Evolutionary conservation across 1,139 yeast genomes (phyloP), one percentile per base, ranked within the genome.

Genomic region (Yamadazyma mexicana): DNA sequence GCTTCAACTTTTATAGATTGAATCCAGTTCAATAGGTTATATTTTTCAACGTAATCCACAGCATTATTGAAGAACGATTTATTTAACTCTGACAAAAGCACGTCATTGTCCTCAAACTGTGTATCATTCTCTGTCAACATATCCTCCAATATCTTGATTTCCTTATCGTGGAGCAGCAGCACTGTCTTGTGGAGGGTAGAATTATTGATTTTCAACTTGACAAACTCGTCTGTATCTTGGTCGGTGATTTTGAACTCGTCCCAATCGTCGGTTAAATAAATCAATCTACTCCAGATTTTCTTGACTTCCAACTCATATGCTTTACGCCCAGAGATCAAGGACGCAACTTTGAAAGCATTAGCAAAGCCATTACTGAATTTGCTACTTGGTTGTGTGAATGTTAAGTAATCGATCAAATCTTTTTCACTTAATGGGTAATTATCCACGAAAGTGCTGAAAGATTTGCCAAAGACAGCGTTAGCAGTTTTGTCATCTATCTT

Each of bases 211-310:
- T 60, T 61, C 16, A 62, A 61, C 48, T 69, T 69, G 31, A 71
- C 61, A 44, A 56, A 63, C 36, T 70, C 72, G 44, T 78, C 81
- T 4, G 75, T 62, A 39, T 69, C 62, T 39, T 64, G 64, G 23
- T 63, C 60, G 9, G 73, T 66, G 23, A 66, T 59, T n/a, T 65
- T 59, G 17, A 79, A 55, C 11, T 56, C 53, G 5, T 55, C 44
- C 87, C 88, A 82, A 48, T 80, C 77, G 48, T 81, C 83, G 1
- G 76, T 69, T n/a, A 79, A 52, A 2, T 64, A 51, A 8, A 85
- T 62, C 34, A 84, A 67, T 43, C 92, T 68, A 50, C 81, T 66
- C 92, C 94, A 85, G 2, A 83, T 63, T 12, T 72, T 54, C 34
- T 53, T 52, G n/a, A 59, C 44, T 32, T 55, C 56, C 23, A 50